A percentile compares a stretch with the other conserved stretches of the same genome.
Evolutionary conservation across 306 rosid species (phyloP).

Genomic region (Castanea crenata): DNA sequence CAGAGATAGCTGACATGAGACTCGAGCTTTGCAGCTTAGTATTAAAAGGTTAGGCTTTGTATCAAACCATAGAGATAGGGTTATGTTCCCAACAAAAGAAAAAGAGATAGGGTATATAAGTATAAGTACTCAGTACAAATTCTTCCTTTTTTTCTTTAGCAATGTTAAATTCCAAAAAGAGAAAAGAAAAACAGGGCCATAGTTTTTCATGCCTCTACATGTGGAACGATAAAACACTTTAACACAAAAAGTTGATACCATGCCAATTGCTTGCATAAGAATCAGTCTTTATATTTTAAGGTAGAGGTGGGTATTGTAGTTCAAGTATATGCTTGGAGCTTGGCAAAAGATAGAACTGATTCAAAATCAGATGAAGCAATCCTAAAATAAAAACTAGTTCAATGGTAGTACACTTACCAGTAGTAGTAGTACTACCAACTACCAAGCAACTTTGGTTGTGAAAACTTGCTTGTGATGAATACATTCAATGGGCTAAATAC

Average conservation of each 20-base stretch:
- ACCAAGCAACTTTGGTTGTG: too few species aligned
- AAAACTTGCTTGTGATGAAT: too few species aligned
- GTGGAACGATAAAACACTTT: background rate
- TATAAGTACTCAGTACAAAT: background rate
- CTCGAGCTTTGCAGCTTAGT: constrained; percentile 22
- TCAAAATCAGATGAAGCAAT: background rate
- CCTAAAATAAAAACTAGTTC: background rate
- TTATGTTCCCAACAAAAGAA: background rate
- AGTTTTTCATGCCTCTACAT: background rate
- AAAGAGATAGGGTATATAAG: constrained; percentile 5
- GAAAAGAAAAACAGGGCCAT: background rate
- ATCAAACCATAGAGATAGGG: constrained; percentile 10
- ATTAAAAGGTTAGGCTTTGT: background rate
- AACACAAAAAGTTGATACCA: background rate
- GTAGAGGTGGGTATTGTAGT: background rate
- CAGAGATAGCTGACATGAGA: constrained; percentile 25
- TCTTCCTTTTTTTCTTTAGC: constrained; percentile 5
- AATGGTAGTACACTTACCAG: background rate
- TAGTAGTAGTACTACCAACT: too few species aligned
- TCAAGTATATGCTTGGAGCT: background rate
- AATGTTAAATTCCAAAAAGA: background rate
- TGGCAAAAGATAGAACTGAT: background rate
- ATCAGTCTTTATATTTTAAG: background rate
- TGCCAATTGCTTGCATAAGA: background rate
- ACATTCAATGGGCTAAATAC: too few species aligned